Conservation (phyloP, 164 flowering plant genomes). For the Piper betle region DNA sequence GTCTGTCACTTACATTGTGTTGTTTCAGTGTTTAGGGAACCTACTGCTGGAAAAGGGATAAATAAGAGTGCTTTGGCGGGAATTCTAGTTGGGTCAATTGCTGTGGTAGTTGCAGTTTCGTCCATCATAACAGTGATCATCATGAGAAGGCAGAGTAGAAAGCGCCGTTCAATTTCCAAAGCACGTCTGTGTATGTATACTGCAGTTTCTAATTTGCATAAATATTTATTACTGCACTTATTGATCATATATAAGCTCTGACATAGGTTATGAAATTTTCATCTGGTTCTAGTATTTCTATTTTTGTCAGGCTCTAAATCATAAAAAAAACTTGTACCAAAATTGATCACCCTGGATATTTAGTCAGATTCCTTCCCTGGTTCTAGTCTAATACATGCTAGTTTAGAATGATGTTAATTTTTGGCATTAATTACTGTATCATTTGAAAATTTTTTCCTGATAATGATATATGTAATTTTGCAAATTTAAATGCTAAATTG, state of each 20-base stretch:
- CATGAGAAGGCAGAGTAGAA: slow-evolving; percentile 18
- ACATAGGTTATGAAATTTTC: not conserved
- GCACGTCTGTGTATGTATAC: slow-evolving; percentile 5
- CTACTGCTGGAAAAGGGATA: slow-evolving; percentile 11
- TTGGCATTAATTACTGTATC: too few species aligned
- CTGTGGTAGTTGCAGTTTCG: slow-evolving; percentile 20
- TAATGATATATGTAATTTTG: too few species aligned
- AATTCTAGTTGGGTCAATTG: slow-evolving; percentile 27
- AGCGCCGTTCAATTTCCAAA: slow-evolving; percentile 18
- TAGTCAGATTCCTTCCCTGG: not conserved
- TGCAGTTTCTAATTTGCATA: not conserved
- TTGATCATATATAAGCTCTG: not conserved
- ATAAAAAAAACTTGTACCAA: not conserved
- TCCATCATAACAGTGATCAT: slow-evolving; percentile 22
- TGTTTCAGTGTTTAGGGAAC: slow-evolving; percentile 17
- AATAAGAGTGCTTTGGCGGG: slow-evolving; percentile 33
- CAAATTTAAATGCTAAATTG: too few species aligned
- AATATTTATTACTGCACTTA: not conserved
- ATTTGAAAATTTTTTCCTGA: too few species aligned
- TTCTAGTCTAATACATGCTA: too few species aligned
- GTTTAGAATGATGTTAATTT: too few species aligned
- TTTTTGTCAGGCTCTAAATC: not conserved
- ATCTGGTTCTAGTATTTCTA: not conserved
- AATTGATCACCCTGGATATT: not conserved
- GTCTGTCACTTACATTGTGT: slow-evolving; percentile 1